Conservation (phyloP, 257 asterid genomes). For the Solanum infundibuliforme region DNA sequence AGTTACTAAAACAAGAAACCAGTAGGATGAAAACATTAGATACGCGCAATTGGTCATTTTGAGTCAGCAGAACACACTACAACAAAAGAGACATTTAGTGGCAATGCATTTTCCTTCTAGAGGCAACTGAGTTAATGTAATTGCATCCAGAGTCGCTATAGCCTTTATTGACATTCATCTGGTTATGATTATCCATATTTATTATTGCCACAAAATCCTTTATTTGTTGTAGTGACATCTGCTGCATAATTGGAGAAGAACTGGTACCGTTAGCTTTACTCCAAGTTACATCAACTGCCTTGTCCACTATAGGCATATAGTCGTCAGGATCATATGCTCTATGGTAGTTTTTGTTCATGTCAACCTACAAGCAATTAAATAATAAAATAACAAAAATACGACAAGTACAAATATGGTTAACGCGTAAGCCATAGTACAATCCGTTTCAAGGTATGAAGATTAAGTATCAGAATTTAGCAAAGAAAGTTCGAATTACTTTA, state of each 20-base stretch:
- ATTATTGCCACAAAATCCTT: neutral
- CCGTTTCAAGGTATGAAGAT: neutral
- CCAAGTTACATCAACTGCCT: conserved; percentile 42
- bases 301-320: conserved; percentile 31
- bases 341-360: neutral
- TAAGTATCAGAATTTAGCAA: neutral
- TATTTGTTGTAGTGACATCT: neutral
- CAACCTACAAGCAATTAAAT: neutral
- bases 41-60: neutral
- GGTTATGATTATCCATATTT: neutral
- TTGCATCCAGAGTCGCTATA: neutral
- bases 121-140: neutral
- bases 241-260: neutral
- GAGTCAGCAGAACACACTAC: neutral
- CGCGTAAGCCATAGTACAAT: neutral
- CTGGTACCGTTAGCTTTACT: conserved; percentile 8
- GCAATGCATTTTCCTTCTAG: neutral
- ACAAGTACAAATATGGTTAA: neutral
- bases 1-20: neutral
- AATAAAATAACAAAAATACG: neutral
- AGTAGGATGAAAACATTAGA: neutral
- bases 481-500: neutral
- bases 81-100: neutral
- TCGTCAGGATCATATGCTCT: neutral
- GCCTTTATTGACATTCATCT: neutral